Base-by-base conservation (phyloP, 129 eudicot species). In the Logfia minima region DNA sequence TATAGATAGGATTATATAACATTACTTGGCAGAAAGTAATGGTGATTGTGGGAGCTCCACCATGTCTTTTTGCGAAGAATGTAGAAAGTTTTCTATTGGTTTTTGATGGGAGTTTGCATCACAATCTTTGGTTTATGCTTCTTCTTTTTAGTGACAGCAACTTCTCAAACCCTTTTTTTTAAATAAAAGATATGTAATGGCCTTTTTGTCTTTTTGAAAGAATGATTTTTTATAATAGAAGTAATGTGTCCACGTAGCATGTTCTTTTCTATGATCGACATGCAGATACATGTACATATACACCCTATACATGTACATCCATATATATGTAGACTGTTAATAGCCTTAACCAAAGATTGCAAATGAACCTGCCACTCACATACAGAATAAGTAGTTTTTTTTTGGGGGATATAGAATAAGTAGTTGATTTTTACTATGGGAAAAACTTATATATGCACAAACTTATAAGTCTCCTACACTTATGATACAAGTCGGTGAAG, bases 11-110 rank as follows among this genome's bases (percentile, higher is more conserved):
- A n/a, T n/a, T 26, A 2, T 26, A 26, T 26, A 26, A 26, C 28
- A 26, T 26, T 26, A 26, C 29, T 26, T 2, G 29, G 29, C 29
- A 1, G 29, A 26, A 56, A 80, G 88, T 91, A 83, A 79, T 61
- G 48, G 80, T 74, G 73, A 64, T 79, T 41, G 87, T 84, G 90
- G 90, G 77, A 86, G 67, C 86, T 84, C 89, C 89, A 88, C 87
- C 81, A 75, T 61, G 66, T 75, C 39, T 29, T 5, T 77, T 43
- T 48, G 43, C 80, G 83, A 80, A 75, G 72, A 26, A 23, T 75
- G 34, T 48, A 39, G 39, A 72, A 63, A 60, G 56, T 63, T 80
- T 74, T 58, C 68, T 79, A 75, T 83, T 74, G 81, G 90, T 68
- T 80, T 35, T 76, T 55, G 31, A 75, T 70, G 80, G 82, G 77